A percentile compares a stretch with the other conserved stretches of the same genome.
These are phyloP conservation scores for Ephemerocybe angulata DNA, from an alignment of 768 basidiomycete species.

Conservation along the genomic window DNA sequence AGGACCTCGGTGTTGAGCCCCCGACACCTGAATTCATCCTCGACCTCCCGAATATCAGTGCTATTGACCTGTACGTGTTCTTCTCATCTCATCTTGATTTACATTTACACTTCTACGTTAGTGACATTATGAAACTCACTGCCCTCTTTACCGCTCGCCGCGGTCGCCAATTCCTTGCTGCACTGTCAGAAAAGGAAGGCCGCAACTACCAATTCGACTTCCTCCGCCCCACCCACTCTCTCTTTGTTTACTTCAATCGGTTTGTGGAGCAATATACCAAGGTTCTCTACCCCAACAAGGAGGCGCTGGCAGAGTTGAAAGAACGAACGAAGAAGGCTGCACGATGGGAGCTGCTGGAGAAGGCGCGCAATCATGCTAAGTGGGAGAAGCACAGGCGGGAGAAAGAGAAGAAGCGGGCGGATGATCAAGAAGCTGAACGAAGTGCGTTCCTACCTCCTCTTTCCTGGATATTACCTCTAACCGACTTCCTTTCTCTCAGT, in stretches of 20 bases:
- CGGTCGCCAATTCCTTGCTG: conserved; percentile 80
- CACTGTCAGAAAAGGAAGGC: conserved; percentile 83
- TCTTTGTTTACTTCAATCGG: conserved; percentile 95
- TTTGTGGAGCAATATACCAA: conserved; percentile 95
- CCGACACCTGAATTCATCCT: conserved; percentile 79
- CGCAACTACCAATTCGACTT: conserved; percentile 99
- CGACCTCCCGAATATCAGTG: conserved; percentile 81
- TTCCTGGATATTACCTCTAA: neutral
- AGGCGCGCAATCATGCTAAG: conserved; percentile 73
- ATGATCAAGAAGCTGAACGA: conserved; percentile 90
- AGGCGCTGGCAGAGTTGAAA: conserved; percentile 66
- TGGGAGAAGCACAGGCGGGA: conserved; percentile 87
- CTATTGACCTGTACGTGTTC: conserved; percentile 82
- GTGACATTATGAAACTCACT: conserved; percentile 94
- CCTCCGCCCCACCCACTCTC: conserved; percentile 89
- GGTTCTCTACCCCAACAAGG: conserved; percentile 79
- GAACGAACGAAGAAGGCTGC: conserved; percentile 61
- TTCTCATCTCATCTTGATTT: neutral
- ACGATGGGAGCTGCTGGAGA: conserved; percentile 75
- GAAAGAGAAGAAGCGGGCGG: conserved; percentile 79
- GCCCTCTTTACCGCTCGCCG: conserved; percentile 93
- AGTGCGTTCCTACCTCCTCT: conserved; percentile 41
- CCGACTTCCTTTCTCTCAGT: conserved; percentile 37
- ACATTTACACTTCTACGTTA: conserved; percentile 27
- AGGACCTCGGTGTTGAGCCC: conserved; percentile 72